Evolutionary conservation across 2,329 filamentous ascomycete species (phyloP).

Genomic region (Botrytis sinoallii): DNA sequence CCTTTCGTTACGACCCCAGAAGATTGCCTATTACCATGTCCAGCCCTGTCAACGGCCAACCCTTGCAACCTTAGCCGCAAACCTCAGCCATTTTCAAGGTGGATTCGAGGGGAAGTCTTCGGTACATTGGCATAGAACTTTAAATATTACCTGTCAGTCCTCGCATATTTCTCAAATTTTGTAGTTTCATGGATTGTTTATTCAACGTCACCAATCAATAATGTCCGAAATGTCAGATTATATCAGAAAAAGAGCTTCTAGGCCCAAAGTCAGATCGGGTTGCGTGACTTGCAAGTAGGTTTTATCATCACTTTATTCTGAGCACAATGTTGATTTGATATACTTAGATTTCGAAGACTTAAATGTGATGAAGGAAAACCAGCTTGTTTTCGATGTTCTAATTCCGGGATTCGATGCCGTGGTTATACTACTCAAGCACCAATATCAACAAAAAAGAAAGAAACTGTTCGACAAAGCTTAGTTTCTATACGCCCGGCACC

Average conservation of each 20-base stretch:
- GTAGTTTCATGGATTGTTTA: not conserved
- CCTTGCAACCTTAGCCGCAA: not conserved
- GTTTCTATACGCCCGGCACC: slow-evolving; percentile 23
- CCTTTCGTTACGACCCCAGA: not conserved
- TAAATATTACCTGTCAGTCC: not conserved
- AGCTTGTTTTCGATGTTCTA: slow-evolving; percentile 30
- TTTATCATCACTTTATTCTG: not conserved
- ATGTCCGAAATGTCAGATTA: slow-evolving; percentile 15
- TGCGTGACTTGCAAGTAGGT: slow-evolving; percentile 32
- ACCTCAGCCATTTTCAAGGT: not conserved
- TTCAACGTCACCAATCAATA: not conserved
- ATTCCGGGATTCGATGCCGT: slow-evolving; percentile 34
- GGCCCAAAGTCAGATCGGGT: slow-evolving; percentile 16
- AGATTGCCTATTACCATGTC: not conserved
- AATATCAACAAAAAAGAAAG: slow-evolving; percentile 14
- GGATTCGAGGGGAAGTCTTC: not conserved
- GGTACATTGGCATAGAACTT: not conserved
- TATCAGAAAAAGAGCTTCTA: slow-evolving; percentile 19
- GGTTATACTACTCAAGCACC: slow-evolving; percentile 29
- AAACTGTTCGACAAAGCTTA: slow-evolving; percentile 10
- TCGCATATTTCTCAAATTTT: not conserved
- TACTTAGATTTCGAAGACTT: slow-evolving; percentile 32
- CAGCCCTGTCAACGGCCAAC: not conserved
- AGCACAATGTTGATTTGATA: not conserved
- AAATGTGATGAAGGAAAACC: slow-evolving; percentile 36